A percentile compares a stretch with the other conserved stretches of the same genome.
phyloP scores from a whole-genome alignment of 169 alveolate genomes.

The Eimeria necatrix region DNA sequence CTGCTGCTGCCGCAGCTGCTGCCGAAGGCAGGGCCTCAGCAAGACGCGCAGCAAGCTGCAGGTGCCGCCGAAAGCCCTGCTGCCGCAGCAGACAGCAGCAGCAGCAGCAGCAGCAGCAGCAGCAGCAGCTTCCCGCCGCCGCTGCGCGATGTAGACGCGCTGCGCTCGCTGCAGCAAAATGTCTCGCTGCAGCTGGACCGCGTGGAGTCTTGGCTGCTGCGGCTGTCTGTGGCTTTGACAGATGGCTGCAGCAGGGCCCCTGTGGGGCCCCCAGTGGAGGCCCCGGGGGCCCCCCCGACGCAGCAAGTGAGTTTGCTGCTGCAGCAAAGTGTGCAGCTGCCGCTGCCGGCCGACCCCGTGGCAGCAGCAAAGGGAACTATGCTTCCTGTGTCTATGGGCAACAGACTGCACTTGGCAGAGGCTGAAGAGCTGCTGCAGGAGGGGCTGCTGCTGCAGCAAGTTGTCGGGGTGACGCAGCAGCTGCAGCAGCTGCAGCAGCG shows the following conservation, averaged over 20 bases:
- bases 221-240: constrained; percentile 63
- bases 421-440: constrained; percentile 80
- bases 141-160: constrained; percentile 49
- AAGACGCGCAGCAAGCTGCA: constrained; percentile 55
- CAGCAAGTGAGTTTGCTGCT: constrained; percentile 2
- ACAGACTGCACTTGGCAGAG: constrained; percentile 71
- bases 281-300: constrained; percentile 38
- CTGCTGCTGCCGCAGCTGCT: constrained; percentile 67
- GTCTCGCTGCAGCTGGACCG: constrained; percentile 76
- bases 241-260: constrained; percentile 74
- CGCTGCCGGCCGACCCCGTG: constrained; percentile 20
- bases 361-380: constrained; percentile 69
- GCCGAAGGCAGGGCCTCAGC: constrained; percentile 47
- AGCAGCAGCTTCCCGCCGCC: constrained; percentile 56
- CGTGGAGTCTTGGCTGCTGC: constrained; percentile 73
- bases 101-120: constrained; percentile 56
- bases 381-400: constrained; percentile 73
- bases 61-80: constrained; percentile 47
- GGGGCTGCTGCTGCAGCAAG: constrained; percentile 80
- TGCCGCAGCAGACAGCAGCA: constrained; percentile 18
- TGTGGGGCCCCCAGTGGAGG: constrained; percentile 27
- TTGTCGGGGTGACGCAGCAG: constrained; percentile 76
- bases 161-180: constrained; percentile 72
- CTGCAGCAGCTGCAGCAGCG: constrained; percentile 79
- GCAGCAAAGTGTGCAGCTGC: constrained; percentile 60